Evolutionary conservation across 352 stramenopile species (phyloP), one percentile per base, ranked within the genome.

Genomic region (Phytophthora citrophthora): DNA sequence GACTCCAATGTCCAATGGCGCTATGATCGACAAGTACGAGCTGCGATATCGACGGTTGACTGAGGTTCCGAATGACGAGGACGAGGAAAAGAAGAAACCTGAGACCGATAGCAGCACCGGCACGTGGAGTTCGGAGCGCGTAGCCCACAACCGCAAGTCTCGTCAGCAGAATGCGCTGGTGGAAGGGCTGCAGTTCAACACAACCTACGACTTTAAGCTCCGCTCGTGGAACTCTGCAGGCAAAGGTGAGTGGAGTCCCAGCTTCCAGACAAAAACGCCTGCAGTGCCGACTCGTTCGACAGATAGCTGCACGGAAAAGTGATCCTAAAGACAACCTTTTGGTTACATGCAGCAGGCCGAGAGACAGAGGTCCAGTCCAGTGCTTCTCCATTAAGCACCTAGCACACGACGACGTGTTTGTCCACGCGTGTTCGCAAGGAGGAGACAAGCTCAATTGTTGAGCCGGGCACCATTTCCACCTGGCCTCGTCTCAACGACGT

Each of bases 11-110:
- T 88, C 81, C 16, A 90, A 92, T 29, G 83, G 83, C 39, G 79
- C 72, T 12, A 72, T 89, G 44, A 89, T 90, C 56, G 74, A 89
- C 45, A 91, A 84, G 54, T 90, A 88, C 66, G 83, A 92, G 64
- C 58, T 89, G 15, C 81, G 81, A 34, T 84, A 88, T 54, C 76
- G 80, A 4, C 39, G 64, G 24, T 32, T 86, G 38, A 34, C 29
- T 4, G 29, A 34, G 12, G 29, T 13, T 34, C 29, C 29, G 29
- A 62, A 61, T 8, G 46, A 64, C 32, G 80, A 78, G 12, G 68
- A 75, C 12, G 74, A 74, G 18, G 48, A 55, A 8, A 51, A 75
- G 32, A 45, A 45, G 31, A 59, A 45, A 15, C 15, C 20, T 29
- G 29, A 34, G 29, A 45, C 34, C 13, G 51, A 56, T 39, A 67